Evolutionary conservation across 352 stramenopile species (phyloP), one percentile per base, ranked within the genome.

Genomic region (Phytophthora pseudosyringae): DNA sequence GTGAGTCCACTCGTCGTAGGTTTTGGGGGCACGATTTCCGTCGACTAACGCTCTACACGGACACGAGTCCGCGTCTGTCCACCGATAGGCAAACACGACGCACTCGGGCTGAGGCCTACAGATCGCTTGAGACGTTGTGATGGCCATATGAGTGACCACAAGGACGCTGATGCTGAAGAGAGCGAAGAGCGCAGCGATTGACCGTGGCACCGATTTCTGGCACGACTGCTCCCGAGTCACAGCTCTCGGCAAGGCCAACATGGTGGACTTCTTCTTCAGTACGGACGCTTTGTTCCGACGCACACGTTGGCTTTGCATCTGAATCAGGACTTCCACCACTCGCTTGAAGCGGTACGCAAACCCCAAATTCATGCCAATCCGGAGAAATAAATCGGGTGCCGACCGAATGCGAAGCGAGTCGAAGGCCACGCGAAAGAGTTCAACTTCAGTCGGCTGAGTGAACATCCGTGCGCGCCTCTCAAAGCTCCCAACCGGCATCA

Each of bases 321-420:
- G 38, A 15, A 76, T 66, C 0, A 74, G 38, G 2, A 69, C 48
- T 25, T 78, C 63, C 6, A 75, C 50, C 9, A 81, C 62, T 3
- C 72, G 58, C 35, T 73, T 69, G 58, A 66, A 71, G 3, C 73
- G 73, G 32, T 78, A 78, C 9, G 38, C 58, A 32, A 83, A 77
- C 5, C 69, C 61, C 1, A 75, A 2, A 38, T 73, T 81, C 61
- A 73, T 71, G 6, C 64, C 58, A 5, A 85, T 53, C 8, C 65
- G 65, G 1, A 80, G 32, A 16, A 80, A 55, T 0, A 81, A 25
- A n/a, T 77, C 56, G 1, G 59, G 31, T 1, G 26, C 16, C 21
- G 66, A 49, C 5, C 54, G 36, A 45, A 83, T 74, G 3, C 65
- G 65, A 33, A 83, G 53, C 21, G 62, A 69, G 40, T 81, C 71